Evolutionary conservation across 2,329 filamentous ascomycete species (phyloP).

Genomic region (Pyrenochaeta sp.): DNA sequence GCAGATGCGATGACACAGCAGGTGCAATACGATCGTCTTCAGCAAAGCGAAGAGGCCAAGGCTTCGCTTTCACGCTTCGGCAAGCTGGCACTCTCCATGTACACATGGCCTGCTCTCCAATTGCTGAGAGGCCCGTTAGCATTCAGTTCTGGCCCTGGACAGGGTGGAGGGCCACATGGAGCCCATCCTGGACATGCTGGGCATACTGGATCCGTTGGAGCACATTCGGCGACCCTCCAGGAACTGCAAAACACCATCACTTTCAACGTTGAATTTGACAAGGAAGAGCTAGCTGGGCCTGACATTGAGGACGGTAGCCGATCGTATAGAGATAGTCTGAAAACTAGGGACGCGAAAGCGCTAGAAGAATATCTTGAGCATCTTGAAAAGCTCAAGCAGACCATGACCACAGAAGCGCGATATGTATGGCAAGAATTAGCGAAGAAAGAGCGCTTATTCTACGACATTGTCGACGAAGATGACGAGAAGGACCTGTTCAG

Average conservation of each 20-base stretch:
- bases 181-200: no score
- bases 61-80: conserved; percentile 22
- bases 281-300: conserved; percentile 23
- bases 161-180: not conserved
- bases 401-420: conserved; percentile 14
- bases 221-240: not conserved
- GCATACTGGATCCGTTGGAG: not conserved
- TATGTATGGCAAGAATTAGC: conserved; percentile 24
- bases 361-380: conserved; percentile 24
- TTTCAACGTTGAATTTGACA: conserved; percentile 19
- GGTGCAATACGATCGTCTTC: conserved; percentile 12
- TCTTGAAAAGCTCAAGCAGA: conserved; percentile 15
- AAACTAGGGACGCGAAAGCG: conserved; percentile 11
- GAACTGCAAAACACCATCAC: conserved; percentile 7
- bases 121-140: not conserved
- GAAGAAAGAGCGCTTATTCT: conserved; percentile 25
- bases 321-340: conserved; percentile 17
- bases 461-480: conserved; percentile 16
- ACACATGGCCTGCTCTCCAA: conserved; percentile 1
- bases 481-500: conserved; percentile 20
- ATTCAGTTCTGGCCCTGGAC: not conserved
- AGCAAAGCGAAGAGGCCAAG: conserved; percentile 15
- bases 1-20: not conserved
- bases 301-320: conserved; percentile 23
- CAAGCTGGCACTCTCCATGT: conserved; percentile 12